Percentiles rank a stretch among this genome's conserved stretches.
Evolutionary conservation across 805 yeast species (phyloP).

Genomic region (Pichia membranifaciens): DNA sequence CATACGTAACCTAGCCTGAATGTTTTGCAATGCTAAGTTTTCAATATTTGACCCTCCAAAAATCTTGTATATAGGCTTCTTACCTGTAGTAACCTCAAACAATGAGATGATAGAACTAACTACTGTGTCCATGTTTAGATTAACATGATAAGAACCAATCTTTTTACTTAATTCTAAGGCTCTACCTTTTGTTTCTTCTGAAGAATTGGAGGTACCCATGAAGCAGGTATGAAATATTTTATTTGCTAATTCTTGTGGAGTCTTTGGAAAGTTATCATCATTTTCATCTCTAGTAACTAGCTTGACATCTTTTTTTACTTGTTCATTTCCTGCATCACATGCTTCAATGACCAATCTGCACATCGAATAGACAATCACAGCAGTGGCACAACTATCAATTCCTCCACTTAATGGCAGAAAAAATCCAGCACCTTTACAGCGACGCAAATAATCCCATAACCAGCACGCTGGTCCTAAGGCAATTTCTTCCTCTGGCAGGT

Average conservation of each 20-base stretch:
- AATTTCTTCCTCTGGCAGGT: conserved; percentile 89
- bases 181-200: conserved; percentile 76
- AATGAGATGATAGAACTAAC: conserved; percentile 69
- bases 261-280: conserved; percentile 46
- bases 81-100: conserved; percentile 87
- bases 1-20: conserved; percentile 95
- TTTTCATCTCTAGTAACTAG: conserved; percentile 49
- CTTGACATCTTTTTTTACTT: conserved; percentile 74
- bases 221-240: conserved; percentile 82
- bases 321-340: conserved; percentile 59
- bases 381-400: conserved; percentile 96
- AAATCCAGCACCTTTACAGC: conserved; percentile 86
- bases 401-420: conserved; percentile 96
- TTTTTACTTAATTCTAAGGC: conserved; percentile 68
- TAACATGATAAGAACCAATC: conserved; percentile 86
- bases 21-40: conserved; percentile 90
- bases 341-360: conserved; percentile 76
- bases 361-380: conserved; percentile 91
- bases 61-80: conserved; percentile 78
- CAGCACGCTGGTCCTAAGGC: conserved; percentile 99
- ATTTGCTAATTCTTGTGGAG: conserved; percentile 70
- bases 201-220: conserved; percentile 95
- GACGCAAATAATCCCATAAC: conserved; percentile 96
- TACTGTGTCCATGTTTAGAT: conserved; percentile 83
- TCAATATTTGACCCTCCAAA: conserved; percentile 92